These are phyloP conservation scores for Ascochyta rabiei DNA, from an alignment of 2,329 filamentous ascomycete genomes.

Conservation along the genomic window DNA sequence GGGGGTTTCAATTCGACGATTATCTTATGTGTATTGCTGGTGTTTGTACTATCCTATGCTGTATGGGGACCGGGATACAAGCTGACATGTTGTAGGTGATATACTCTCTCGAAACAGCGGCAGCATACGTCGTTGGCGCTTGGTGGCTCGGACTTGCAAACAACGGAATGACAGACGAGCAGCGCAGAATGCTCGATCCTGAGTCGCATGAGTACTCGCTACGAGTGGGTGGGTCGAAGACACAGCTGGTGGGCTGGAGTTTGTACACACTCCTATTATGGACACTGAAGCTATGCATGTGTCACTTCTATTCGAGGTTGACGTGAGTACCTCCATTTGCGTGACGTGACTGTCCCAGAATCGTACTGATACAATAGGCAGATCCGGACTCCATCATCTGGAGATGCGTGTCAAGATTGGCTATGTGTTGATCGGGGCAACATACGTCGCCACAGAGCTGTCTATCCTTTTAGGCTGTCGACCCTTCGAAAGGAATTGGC, in stretches of 20 bases:
- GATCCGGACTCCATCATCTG: slow-evolving; percentile 17
- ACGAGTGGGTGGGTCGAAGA: slow-evolving; percentile 61
- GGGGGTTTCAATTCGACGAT: slow-evolving; percentile 62
- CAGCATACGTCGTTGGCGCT: slow-evolving; percentile 58
- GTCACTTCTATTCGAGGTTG: slow-evolving; percentile 62
- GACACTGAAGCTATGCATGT: slow-evolving; percentile 62
- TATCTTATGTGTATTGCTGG: slow-evolving; percentile 63
- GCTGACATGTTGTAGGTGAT: slow-evolving; percentile 49
- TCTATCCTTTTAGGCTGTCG: slow-evolving; percentile 60
- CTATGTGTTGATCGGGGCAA: slow-evolving; percentile 56
- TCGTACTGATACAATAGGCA: slow-evolving; percentile 6
- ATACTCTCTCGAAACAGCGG: slow-evolving; percentile 58
- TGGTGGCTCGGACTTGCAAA: slow-evolving; percentile 57
- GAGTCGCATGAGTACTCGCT: slow-evolving; percentile 54
- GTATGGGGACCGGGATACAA: neutral
- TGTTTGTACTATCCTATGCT: slow-evolving; percentile 46
- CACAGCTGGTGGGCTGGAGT: slow-evolving; percentile 61
- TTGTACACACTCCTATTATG: slow-evolving; percentile 60
- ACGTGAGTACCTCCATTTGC: slow-evolving; percentile 7
- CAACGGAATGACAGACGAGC: slow-evolving; percentile 43
- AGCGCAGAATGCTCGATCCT: slow-evolving; percentile 55
- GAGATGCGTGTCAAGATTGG: slow-evolving; percentile 52
- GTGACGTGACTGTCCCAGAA: neutral
- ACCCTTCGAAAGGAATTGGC: slow-evolving; percentile 63
- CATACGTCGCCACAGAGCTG: slow-evolving; percentile 58